These are phyloP conservation scores for Trametes coccinea DNA, from an alignment of 768 basidiomycete genomes.

Conservation along the genomic window DNA sequence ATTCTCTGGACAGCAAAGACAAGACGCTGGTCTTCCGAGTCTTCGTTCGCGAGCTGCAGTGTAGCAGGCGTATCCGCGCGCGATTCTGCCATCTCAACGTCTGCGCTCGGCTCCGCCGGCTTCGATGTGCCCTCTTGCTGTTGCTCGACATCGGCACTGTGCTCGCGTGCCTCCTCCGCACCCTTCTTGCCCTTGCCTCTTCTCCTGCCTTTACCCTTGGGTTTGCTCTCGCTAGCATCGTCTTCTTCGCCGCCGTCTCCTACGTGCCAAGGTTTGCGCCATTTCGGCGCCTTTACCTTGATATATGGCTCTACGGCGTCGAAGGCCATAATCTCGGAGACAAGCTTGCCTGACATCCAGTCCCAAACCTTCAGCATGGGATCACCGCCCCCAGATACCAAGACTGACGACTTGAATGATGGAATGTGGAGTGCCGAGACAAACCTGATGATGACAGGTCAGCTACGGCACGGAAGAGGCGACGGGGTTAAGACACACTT, in stretches of 20 bases:
- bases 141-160: conserved; percentile 37
- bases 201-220: conserved; percentile 22
- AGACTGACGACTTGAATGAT: conserved; percentile 38
- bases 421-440: conserved; percentile 83
- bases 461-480: no score
- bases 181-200: conserved; percentile 19
- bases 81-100: conserved; percentile 24
- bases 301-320: conserved; percentile 40
- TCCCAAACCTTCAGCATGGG: conserved; percentile 74
- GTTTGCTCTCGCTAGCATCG: conserved; percentile 24
- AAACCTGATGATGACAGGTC: conserved; percentile 49
- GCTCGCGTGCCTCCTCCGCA: conserved; percentile 12
- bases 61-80: conserved; percentile 12
- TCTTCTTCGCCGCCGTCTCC: conserved; percentile 27
- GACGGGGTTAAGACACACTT: conserved; percentile 50
- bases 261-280: conserved; percentile 31
- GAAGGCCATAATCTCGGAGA: conserved; percentile 52
- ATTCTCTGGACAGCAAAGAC: conserved; percentile 64
- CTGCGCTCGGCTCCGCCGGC: conserved; percentile 28
- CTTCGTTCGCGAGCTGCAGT: background rate
- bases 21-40: conserved; percentile 20
- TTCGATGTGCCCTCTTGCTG: conserved; percentile 7
- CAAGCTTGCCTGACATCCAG: conserved; percentile 63
- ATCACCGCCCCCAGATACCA: conserved; percentile 93
- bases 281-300: conserved; percentile 37